Percentiles rank a stretch among this genome's conserved stretches.
These are phyloP conservation scores for Gyrodon lividus DNA, from an alignment of 768 basidiomycete species.

Conservation along the genomic window DNA sequence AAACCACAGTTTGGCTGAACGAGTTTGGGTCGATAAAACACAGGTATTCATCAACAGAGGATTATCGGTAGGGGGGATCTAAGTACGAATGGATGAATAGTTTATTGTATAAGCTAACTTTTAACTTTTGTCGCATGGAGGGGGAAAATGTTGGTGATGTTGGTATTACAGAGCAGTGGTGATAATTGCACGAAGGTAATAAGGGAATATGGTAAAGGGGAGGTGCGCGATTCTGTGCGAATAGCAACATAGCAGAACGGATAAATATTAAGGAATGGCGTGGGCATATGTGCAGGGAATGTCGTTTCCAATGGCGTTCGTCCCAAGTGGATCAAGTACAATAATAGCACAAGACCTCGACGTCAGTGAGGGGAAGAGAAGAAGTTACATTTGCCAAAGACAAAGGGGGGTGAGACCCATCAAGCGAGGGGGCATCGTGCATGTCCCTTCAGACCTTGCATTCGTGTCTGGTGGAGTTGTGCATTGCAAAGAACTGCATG, in stretches of 20 bases:
- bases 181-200: background rate
- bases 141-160: background rate
- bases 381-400: slow-evolving; percentile 9
- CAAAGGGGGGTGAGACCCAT: background rate
- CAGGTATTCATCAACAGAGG: background rate
- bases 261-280: slow-evolving; percentile 13
- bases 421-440: background rate
- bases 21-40: background rate
- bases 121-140: background rate
- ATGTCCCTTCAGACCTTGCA: slow-evolving; percentile 12
- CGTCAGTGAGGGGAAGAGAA: background rate
- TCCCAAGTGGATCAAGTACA: slow-evolving; percentile 12
- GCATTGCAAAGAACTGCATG: slow-evolving; percentile 48
- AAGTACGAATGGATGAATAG: background rate
- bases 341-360: slow-evolving; percentile 11
- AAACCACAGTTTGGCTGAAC: background rate
- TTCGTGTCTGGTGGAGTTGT: slow-evolving; percentile 29
- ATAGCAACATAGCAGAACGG: background rate
- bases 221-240: slow-evolving; percentile 1
- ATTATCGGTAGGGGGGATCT: background rate
- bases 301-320: slow-evolving; percentile 6
- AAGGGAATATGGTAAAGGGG: slow-evolving; percentile 1
- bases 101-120: background rate
- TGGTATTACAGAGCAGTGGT: slow-evolving; percentile 9
- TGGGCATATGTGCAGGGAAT: slow-evolving; percentile 9